Base-by-base conservation (phyloP, 257 asterid species). In the Asclepias syriaca region DNA sequence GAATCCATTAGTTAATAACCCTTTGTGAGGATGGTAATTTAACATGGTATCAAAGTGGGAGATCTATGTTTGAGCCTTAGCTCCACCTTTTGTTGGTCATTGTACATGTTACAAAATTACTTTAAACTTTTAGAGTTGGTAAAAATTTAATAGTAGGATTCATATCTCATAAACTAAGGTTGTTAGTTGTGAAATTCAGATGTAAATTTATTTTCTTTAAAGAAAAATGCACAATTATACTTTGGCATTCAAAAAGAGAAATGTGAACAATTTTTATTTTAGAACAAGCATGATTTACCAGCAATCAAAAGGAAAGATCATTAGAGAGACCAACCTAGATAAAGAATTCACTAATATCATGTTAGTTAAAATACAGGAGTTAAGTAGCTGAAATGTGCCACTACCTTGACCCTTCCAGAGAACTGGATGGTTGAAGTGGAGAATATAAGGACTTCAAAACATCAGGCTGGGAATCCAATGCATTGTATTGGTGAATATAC, bases 391-490 rank as follows among this genome's bases (percentile, higher is more conserved):
- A 49, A 72, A 68, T 68, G 63, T 24, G 43, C 54, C 63, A 72
- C 71, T 85, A 94, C 99, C 99, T 91, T 80, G 88, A 76, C 71
- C 93, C 97, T 79, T 91, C 99, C 72, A 87, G 77, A 56, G 97
- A 80, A 79, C 97, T 94, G 75, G 98, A 85, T 80, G 88, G 88
- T 82, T 89, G 97, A 77, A 94, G 82, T 70, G 99, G 99, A 72
- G 98, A 94, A 86, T 94, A 94, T 66, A 94, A 85, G 21, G 99
- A 94, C 81, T 83, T 88, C 79, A 94, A 83, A 70, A 91, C 99
- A 79, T 94, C 99, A 49, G 99, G 99, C 76, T 90, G 93, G 58
- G 96, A 94, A 81, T 91, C 93, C 91, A 91, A 79, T 8, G 92
- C 85, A 79, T 94, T 94, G 89, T 88, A 91, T 78, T 89, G 90